These are phyloP conservation scores for Verruconis gallopava DNA, from an alignment of 2,329 filamentous ascomycete genomes.

Conservation along the genomic window DNA sequence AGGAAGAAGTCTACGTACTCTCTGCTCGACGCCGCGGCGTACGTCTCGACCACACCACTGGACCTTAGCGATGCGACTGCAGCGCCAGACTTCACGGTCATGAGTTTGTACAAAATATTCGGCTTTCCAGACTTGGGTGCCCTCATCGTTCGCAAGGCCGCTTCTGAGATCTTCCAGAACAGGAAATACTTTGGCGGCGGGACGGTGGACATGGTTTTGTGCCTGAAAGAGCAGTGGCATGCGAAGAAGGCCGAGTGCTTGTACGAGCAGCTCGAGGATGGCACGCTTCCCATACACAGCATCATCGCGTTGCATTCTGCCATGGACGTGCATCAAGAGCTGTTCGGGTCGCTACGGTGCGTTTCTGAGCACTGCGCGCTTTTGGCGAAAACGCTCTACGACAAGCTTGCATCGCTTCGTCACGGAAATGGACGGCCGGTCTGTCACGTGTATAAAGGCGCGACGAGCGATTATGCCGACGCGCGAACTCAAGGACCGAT, in stretches of 20 bases:
- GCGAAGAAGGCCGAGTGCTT: constrained; percentile 56
- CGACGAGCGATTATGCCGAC: constrained; percentile 29
- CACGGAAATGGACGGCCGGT: constrained; percentile 58
- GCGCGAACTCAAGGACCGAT: constrained; percentile 52
- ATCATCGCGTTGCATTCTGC: constrained; percentile 74
- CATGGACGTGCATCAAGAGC: constrained; percentile 50
- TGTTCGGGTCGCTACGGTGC: constrained; percentile 59
- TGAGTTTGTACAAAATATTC: constrained; percentile 97
- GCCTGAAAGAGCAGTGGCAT: constrained; percentile 70
- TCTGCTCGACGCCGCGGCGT: constrained; percentile 71
- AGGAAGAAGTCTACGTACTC: constrained; percentile 43
- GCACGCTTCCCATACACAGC: constrained; percentile 78
- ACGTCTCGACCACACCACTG: constrained; percentile 63
- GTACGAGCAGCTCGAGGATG: constrained; percentile 80
- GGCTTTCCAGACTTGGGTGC: constrained; percentile 87
- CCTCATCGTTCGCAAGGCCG: constrained; percentile 63
- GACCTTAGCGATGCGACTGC: constrained; percentile 48
- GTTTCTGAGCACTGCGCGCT: constrained; percentile 60
- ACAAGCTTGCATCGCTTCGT: constrained; percentile 43
- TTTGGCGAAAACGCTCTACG: constrained; percentile 46
- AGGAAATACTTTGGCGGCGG: constrained; percentile 86
- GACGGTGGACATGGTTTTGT: constrained; percentile 81
- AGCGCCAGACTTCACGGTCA: constrained; percentile 70
- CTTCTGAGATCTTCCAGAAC: constrained; percentile 48
- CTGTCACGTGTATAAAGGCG: constrained; percentile 50